Evolutionary conservation across 2,329 filamentous ascomycete species (phyloP).

Genomic region (Pyrenophora seminiperda): DNA sequence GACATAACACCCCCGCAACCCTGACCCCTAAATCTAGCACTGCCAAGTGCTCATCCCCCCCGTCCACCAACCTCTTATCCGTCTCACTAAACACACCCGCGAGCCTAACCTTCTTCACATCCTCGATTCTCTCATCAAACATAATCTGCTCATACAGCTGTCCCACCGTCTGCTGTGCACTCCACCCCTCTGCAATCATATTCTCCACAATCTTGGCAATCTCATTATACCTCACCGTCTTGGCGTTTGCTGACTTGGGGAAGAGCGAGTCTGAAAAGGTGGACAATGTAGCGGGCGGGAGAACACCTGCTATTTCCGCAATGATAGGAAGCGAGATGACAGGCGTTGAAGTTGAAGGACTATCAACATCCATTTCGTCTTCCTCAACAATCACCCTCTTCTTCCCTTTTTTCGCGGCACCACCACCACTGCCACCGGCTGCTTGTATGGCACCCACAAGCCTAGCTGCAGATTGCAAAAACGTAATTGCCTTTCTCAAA

Average conservation of each 20-base stretch:
- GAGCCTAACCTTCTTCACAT: slow-evolving; percentile 88
- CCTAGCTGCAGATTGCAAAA: slow-evolving; percentile 89
- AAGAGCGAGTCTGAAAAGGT: slow-evolving; percentile 75
- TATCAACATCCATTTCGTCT: slow-evolving; percentile 59
- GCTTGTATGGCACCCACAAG: slow-evolving; percentile 69
- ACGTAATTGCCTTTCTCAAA: slow-evolving; percentile 94
- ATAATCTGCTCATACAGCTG: slow-evolving; percentile 86
- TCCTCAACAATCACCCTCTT: slow-evolving; percentile 56
- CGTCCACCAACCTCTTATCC: slow-evolving; percentile 92
- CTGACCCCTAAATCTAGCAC: slow-evolving; percentile 84
- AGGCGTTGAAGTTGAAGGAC: slow-evolving; percentile 13
- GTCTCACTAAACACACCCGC: slow-evolving; percentile 88
- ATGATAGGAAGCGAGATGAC: slow-evolving; percentile 71
- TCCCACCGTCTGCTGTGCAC: slow-evolving; percentile 81
- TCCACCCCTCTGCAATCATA: slow-evolving; percentile 96
- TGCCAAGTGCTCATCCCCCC: slow-evolving; percentile 91
- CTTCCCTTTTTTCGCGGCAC: slow-evolving; percentile 48
- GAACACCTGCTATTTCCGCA: slow-evolving; percentile 95
- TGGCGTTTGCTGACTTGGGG: slow-evolving; percentile 53
- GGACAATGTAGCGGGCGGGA: slow-evolving; percentile 76
- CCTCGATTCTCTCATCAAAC: slow-evolving; percentile 80
- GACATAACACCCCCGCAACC: slow-evolving; percentile 73
- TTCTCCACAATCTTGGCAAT: slow-evolving; percentile 83
- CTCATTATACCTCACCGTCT: slow-evolving; percentile 66
- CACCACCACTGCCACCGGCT: slow-evolving; percentile 17